Evolutionary conservation across 108 stramenopile genomes (phyloP), one percentile per base, ranked within the genome.

Genomic region (Epithemia pelagica): DNA sequence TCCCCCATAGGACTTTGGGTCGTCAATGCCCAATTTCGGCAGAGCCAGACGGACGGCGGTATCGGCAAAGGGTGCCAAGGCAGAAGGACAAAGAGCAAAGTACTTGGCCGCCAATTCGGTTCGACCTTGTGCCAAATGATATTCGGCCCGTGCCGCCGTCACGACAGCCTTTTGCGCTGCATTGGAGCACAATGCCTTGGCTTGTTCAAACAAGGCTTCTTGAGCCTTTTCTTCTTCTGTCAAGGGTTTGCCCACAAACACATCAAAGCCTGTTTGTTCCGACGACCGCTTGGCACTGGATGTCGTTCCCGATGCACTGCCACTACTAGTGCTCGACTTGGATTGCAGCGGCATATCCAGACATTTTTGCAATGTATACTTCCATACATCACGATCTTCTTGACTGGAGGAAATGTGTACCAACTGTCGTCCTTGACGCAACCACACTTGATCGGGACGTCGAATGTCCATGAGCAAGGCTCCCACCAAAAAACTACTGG

Each of bases 361-460:
- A 62, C 87, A 83, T 70, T 82, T 82, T 58, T 73, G 52, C 5
- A 94, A 69, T 31, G 79, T 86, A 66, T 74, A 89, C 68, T 86
- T 91, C 90, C 93, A 94, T 24, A 89, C 85, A 66, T 94, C 93
- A 8, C 90, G 73, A 64, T 89, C 88, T 74, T 94, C 93, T 64
- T 82, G 85, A 8, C 82, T 88, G 21, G 88, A 84, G 20, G 90
- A 91, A 46, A 94, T 90, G 62, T 91, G 90, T 22, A 94, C 86
- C 31, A 94, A 66, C 7, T 77, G 76, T 28, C 90, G 63, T 10
- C 74, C 87, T 56, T 84, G 82, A 21, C 90, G 78, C 55, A 94
- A 67, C 93, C 93, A 94, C 52, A 94, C 90, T 78, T 91, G 88
- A 83, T 91, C 93, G 5, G 89, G 86, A n/a, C 93, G 76, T 8